Evolutionary conservation across 257 asterid species (phyloP), one percentile per base, ranked within the genome.

Genomic region (Solanum habrochaites): DNA sequence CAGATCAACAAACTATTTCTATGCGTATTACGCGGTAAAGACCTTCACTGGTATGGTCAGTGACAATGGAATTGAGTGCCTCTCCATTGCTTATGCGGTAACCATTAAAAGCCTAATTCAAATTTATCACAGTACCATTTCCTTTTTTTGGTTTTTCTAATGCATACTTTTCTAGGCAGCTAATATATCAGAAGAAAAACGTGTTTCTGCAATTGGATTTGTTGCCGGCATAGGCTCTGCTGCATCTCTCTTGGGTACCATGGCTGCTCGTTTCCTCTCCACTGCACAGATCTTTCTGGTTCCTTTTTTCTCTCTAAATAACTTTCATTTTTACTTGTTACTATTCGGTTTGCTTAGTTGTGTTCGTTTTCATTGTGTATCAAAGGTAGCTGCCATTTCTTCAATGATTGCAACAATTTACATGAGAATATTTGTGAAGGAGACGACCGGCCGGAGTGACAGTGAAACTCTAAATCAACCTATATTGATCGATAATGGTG

Each of bases 1-100:
- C 56, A 90, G 93, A 88, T 90, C 95, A 15, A 89, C 90, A 11
- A 88, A 88, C 56, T 92, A 87, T 88, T 93, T 91, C 82, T 94
- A 92, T 83, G 89, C 85, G 1, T 93, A 88, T 88, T 94, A 94
- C 42, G 94, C 32, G 2, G 66, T 93, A n/a, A 90, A 91, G 86
- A 92, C 91, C 72, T 15, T 94, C 43, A 91, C 95, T 5, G 84
- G 92, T 71, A 90, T 91, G 90, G 93, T 91, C 12, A 83, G 90
- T 2, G 94, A 91, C 29, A 94, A 92, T 35, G 94, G 97, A 29
- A 80, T 88, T 21, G 43, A 88, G 1, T 94, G 94, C 88, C 92
- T 94, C 16, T 43, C 95, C 78, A 86, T 94, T 3, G 91, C 94
- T 86, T 94, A 93, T 86, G 58, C 91, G 93, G 97, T 92, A 89